phyloP scores from a whole-genome alignment of 176 grass and related monocot species.

The Triticum monococcum region DNA sequence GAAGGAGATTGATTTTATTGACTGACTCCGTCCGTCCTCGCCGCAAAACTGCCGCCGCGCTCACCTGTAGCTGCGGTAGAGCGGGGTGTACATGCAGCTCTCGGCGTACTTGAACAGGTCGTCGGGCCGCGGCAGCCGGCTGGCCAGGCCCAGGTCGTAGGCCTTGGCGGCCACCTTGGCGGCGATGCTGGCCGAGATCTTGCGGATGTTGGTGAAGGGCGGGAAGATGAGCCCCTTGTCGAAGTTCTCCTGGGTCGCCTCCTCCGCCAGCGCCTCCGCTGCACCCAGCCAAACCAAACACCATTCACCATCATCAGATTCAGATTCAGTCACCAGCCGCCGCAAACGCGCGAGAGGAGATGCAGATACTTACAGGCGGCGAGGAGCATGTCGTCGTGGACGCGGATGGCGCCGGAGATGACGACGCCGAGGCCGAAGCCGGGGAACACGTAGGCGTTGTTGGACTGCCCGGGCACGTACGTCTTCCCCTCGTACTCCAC shows the following conservation, averaged over 20 bases:
- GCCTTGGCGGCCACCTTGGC: conserved; percentile 88
- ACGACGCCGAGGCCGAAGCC: conserved; percentile 88
- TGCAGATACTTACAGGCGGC: conserved; percentile 59
- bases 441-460: conserved; percentile 96
- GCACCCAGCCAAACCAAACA: background rate
- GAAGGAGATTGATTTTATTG: conserved; percentile 3
- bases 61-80: conserved; percentile 72
- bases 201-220: conserved; percentile 87
- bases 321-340: background rate
- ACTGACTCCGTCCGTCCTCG: background rate
- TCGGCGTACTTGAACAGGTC: conserved; percentile 82
- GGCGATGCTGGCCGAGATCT: conserved; percentile 86
- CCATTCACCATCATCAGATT: background rate
- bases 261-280: conserved; percentile 76
- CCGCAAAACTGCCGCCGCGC: background rate
- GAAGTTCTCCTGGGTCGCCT: conserved; percentile 74
- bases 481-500: conserved; percentile 73
- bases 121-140: conserved; percentile 70
- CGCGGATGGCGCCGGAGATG: conserved; percentile 87
- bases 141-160: conserved; percentile 82
- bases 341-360: background rate
- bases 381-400: conserved; percentile 92
- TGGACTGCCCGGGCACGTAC: conserved; percentile 71
- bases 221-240: conserved; percentile 83
- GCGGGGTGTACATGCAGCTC: conserved; percentile 93